These are phyloP conservation scores for Kregervanrija delftensis DNA, from an alignment of 805 yeast genomes.

Conservation along the genomic window DNA sequence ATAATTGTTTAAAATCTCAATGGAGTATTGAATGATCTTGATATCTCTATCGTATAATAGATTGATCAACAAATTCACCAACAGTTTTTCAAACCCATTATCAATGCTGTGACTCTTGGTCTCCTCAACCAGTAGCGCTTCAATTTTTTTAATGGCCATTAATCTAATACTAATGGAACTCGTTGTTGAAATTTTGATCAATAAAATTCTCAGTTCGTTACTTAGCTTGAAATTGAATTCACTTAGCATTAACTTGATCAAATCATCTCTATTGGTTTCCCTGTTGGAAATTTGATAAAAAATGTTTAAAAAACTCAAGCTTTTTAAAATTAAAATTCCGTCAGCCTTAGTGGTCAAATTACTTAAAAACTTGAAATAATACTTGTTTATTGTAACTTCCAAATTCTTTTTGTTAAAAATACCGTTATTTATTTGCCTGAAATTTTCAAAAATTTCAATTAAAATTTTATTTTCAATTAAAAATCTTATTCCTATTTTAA, in stretches of 20 bases:
- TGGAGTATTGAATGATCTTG: conserved; percentile 22
- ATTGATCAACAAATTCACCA: too few relatives aligned
- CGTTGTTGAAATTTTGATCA: conserved; percentile 57
- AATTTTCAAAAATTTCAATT: conserved; percentile 83
- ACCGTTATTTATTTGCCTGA: conserved; percentile 83
- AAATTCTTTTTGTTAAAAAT: conserved; percentile 57
- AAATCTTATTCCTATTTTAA: conserved; percentile 60
- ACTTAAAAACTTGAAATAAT: conserved; percentile 77
- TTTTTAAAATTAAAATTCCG: conserved; percentile 66
- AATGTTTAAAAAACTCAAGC: conserved; percentile 82
- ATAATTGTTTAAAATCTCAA: conserved; percentile 44
- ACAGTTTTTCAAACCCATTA: too few relatives aligned
- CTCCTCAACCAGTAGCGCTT: conserved; percentile 28
- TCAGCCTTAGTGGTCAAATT: conserved; percentile 49
- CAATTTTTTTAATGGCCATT: conserved; percentile 50
- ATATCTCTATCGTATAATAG: too few relatives aligned
- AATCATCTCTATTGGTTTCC: conserved; percentile 45
- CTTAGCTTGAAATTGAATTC: conserved; percentile 54
- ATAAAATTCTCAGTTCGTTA: conserved; percentile 55
- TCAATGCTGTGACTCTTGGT: too few relatives aligned
- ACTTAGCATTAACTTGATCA: conserved; percentile 50
- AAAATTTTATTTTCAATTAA: conserved; percentile 68
- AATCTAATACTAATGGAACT: conserved; percentile 45
- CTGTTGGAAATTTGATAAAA: conserved; percentile 62
- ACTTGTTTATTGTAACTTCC: conserved; percentile 58